A percentile compares a stretch with the other conserved stretches of the same genome.
Conservation (phyloP, 345 rosid species). For the Conringia planisiliqua region DNA sequence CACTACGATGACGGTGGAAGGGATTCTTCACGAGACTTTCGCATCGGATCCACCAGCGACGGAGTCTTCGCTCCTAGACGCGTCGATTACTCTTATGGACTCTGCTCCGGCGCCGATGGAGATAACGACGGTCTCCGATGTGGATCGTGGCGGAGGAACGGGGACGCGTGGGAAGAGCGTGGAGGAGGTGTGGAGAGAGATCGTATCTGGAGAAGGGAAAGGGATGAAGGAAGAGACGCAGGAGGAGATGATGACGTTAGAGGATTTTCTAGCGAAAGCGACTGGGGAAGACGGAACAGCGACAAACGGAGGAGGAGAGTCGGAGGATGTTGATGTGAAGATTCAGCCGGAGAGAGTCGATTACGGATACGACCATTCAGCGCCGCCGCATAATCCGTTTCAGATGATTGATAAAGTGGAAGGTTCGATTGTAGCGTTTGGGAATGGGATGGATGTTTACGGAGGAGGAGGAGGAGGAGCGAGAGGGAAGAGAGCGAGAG, state of each 20-base stretch:
- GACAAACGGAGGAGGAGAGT: not conserved
- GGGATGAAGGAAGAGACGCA: conserved; percentile 70
- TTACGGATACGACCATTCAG: conserved; percentile 46
- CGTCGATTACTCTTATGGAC: conserved; percentile 23
- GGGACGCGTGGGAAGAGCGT: conserved; percentile 37
- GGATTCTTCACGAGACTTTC: conserved; percentile 19
- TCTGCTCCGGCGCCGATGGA: conserved; percentile 4
- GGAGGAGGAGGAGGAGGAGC: conserved; percentile 8
- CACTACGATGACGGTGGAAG: conserved; percentile 9
- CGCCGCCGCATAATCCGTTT: conserved; percentile 37
- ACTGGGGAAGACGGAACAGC: conserved; percentile 42
- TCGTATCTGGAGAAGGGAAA: conserved; percentile 61
- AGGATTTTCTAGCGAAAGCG: conserved; percentile 79
- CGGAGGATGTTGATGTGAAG: conserved; percentile 35
- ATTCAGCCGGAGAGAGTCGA: conserved; percentile 42
- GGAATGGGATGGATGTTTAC: conserved; percentile 32
- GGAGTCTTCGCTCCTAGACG: conserved; percentile 18
- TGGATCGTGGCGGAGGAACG: not conserved
- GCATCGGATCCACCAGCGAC: conserved; percentile 33
- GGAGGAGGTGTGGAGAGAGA: conserved; percentile 89
- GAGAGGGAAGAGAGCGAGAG: conserved; percentile 67
- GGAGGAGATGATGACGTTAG: conserved; percentile 78
- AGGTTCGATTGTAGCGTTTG: conserved; percentile 36
- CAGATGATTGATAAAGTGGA: conserved; percentile 50
- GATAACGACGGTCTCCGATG: conserved; percentile 19